phyloP scores from a whole-genome alignment of 345 rosid species.

The Odontarrhena argentea region DNA sequence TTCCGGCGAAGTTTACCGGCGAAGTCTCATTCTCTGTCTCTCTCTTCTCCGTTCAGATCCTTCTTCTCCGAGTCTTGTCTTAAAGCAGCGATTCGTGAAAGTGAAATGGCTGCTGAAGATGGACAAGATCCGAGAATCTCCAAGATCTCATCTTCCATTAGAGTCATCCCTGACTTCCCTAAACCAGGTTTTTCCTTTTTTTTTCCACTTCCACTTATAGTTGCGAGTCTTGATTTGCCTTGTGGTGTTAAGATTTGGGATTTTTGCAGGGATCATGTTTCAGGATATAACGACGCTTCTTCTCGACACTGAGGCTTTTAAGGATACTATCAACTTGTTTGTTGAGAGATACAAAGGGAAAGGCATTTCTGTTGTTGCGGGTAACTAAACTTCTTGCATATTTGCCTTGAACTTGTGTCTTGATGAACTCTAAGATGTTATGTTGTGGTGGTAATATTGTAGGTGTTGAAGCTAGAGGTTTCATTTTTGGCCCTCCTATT shows the following conservation, averaged over 20 bases:
- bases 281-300: constrained; percentile 87
- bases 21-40: not conserved
- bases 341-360: constrained; percentile 73
- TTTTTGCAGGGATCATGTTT: constrained; percentile 74
- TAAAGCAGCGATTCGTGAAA: constrained; percentile 38
- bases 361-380: constrained; percentile 77
- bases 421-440: constrained; percentile 7
- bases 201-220: not conserved
- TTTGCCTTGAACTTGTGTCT: not conserved
- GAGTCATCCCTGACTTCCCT: constrained; percentile 92
- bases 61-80: constrained; percentile 30
- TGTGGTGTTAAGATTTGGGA: not conserved
- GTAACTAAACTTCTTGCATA: constrained; percentile 35
- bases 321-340: constrained; percentile 78
- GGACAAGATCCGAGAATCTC: constrained; percentile 64
- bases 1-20: too few species aligned
- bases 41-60: too few species aligned
- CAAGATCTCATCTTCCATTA: constrained; percentile 65
- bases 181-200: constrained; percentile 61
- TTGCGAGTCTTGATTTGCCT: constrained; percentile 17
- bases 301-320: constrained; percentile 69
- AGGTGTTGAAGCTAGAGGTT: constrained; percentile 97
- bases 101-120: constrained; percentile 54
- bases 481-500: constrained; percentile 98
- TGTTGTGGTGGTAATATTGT: not conserved